Percentiles rank a stretch among this genome's conserved stretches.
Evolutionary conservation across 78 protist genomes (phyloP).

Genomic region (Dictyostelium discoideum): DNA sequence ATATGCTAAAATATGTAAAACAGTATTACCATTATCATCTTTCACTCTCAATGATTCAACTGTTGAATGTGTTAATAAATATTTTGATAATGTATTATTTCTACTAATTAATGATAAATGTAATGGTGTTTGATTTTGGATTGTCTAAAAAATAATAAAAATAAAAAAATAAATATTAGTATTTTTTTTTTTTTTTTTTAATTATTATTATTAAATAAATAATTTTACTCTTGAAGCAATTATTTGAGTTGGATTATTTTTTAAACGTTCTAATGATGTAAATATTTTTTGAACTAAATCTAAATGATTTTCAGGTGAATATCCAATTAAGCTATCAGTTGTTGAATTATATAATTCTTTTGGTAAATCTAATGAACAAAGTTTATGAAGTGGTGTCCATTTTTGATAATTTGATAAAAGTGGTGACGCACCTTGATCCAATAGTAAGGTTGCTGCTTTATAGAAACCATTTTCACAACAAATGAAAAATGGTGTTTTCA

Average conservation of each 20-base stretch:
- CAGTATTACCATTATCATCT: constrained; percentile 54
- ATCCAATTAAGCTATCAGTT: neutral
- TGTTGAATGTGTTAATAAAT: constrained; percentile 31
- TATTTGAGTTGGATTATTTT: neutral
- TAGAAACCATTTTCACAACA: constrained; percentile 48
- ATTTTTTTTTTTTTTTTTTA: neutral
- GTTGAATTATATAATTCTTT: neutral
- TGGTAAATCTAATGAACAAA: neutral
- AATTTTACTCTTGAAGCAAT: constrained; percentile 1
- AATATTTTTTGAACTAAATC: constrained; percentile 8
- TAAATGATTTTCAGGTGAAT: neutral
- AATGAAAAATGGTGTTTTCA: constrained; percentile 31
- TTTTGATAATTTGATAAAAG: constrained; percentile 15
- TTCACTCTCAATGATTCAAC: constrained; percentile 3
- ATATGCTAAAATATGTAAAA: constrained; percentile 25
- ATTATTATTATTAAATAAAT: neutral
- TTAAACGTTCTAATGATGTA: neutral
- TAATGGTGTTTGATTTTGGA: constrained; percentile 25
- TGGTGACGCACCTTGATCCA: constrained; percentile 46
- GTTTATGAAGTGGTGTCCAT: constrained; percentile 54
- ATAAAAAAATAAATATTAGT: neutral
- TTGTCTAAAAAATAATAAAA: constrained; percentile 7
- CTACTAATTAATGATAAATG: constrained; percentile 19
- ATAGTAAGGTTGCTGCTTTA: constrained; percentile 16
- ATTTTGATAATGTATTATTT: neutral